Base-by-base conservation (phyloP, 768 basidiomycete genomes). In the Mycena polygramma region DNA sequence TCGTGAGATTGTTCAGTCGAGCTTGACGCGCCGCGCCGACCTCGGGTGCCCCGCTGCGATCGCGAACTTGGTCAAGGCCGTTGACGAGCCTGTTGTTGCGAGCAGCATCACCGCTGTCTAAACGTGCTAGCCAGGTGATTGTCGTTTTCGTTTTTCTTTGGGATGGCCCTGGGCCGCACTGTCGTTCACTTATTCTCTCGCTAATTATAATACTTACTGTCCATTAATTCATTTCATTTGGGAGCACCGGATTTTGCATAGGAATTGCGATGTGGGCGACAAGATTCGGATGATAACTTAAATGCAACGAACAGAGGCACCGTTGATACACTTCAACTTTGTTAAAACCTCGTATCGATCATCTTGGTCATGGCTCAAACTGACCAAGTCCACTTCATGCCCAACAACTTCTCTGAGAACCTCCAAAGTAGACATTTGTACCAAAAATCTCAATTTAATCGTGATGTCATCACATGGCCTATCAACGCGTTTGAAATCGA, bases 31-130 rank as follows among this genome's bases (percentile, higher is more conserved):
- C n/a, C 62, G 69, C 26, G 62, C 58, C 11, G 69, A 70, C 35
- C 63, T 70, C 4, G 69, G 69, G 4, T 70, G 69, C 63, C 69
- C 69, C 57, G 63, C 69, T 9, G 57, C 52, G 4, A 36, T 70
- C 4, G 63, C 63, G 7, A 55, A 60, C 57, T 57, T 70, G 45
- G 30, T 70, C 63, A 60, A 52, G 57, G 63, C 69, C 5, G 41
- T 70, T 9, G 63, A 70, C 22, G 63, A 65, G 52, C 30, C 63
- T 22, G 58, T 70, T 9, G 22, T 39, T 46, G 63, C 30, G 30
- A 30, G 30, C 30, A 30, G 30, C 43, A 64, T 64, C 54, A 54
- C 30, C 7, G 30, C 52, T 3, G 13, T 22, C 13, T 64, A 64
- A 45, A 8, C n/a, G 53, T 30, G 30, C 26, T 10, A n/a, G 22